Conservation (phyloP, 2,329 filamentous ascomycete species). For the Nemania sp. region DNA sequence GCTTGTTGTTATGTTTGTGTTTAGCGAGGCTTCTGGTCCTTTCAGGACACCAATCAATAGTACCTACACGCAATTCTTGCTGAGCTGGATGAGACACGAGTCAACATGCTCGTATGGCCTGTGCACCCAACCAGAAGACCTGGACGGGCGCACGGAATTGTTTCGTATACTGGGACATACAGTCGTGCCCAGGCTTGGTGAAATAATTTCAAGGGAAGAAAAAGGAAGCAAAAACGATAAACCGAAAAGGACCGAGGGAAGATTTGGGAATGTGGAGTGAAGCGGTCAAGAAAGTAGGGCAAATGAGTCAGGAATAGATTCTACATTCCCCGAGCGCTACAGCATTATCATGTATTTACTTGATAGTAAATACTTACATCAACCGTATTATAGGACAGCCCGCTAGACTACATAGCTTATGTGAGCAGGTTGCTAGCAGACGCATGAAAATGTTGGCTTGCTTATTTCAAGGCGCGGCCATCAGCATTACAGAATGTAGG, state of each 20-base stretch:
- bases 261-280: slow-evolving; percentile 11
- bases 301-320: slow-evolving; percentile 9
- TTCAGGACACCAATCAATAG: not conserved
- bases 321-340: slow-evolving; percentile 1
- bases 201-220: not conserved
- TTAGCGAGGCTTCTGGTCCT: not conserved
- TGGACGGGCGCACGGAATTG: not conserved
- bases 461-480: not conserved
- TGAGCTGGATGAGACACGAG: slow-evolving; percentile 6
- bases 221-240: not conserved
- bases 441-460: not conserved
- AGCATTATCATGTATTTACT: too few relatives aligned
- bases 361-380: not conserved
- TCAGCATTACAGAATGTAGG: not conserved
- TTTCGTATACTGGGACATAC: not conserved
- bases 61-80: not conserved
- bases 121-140: not conserved
- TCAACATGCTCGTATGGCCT: not conserved
- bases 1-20: not conserved
- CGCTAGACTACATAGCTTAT: not conserved
- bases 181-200: not conserved
- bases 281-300: slow-evolving; percentile 12
- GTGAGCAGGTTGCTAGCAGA: not conserved
- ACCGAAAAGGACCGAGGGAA: not conserved
- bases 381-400: not conserved